Evolutionary conservation across 2,329 filamentous ascomycete genomes (phyloP).

Genomic region (Falciphora oryzae): DNA sequence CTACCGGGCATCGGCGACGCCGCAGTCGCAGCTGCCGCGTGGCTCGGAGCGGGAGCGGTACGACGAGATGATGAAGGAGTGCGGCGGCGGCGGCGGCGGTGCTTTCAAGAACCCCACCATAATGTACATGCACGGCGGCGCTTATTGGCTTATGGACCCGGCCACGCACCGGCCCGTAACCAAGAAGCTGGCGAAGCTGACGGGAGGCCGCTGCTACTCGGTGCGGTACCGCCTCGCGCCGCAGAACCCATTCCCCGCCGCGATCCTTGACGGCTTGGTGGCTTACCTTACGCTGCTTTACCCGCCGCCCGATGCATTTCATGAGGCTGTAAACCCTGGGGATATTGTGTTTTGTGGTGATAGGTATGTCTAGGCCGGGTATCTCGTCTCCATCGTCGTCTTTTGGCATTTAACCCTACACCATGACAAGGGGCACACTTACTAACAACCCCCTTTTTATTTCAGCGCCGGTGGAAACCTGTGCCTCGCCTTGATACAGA

Average conservation of each 20-base stretch:
- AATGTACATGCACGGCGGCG: conserved; percentile 72
- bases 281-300: conserved; percentile 70
- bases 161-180: conserved; percentile 54
- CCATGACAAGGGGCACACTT: not conserved
- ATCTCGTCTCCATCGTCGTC: not conserved
- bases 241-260: conserved; percentile 67
- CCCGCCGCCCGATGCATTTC: conserved; percentile 61
- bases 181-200: conserved; percentile 59
- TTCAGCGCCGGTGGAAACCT: conserved; percentile 68
- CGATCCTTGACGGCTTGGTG: conserved; percentile 65
- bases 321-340: conserved; percentile 56
- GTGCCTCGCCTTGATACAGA: conserved; percentile 58
- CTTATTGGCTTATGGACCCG: conserved; percentile 68
- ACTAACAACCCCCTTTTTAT: conserved; percentile 7
- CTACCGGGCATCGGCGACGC: conserved; percentile 50
- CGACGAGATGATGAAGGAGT: conserved; percentile 60
- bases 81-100: conserved; percentile 17
- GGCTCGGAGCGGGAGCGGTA: conserved; percentile 62
- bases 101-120: conserved; percentile 47
- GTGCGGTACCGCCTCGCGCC: conserved; percentile 72
- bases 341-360: conserved; percentile 71
- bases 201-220: conserved; percentile 62
- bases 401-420: not conserved
- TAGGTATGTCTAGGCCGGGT: conserved; percentile 31
- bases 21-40: conserved; percentile 43